A percentile compares a stretch with the other conserved stretches of the same genome.
Evolutionary conservation across 495 filamentous ascomycete genomes (phyloP).

Genomic region (Clohesyomyces aquaticus): DNA sequence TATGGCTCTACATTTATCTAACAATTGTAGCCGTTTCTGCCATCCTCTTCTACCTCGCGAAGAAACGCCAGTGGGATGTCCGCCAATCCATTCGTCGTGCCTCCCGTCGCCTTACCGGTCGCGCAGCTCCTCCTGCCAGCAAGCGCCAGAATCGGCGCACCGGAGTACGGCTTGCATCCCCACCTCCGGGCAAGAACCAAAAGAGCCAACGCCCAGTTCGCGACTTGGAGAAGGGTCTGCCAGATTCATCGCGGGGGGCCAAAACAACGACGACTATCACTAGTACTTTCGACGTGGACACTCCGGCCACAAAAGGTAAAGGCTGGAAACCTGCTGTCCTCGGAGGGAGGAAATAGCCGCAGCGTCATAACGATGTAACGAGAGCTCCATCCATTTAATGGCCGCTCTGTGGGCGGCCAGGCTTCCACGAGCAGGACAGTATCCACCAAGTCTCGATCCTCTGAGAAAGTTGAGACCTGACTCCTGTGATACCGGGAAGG

Average conservation of each 20-base stretch:
- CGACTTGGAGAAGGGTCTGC: conserved; percentile 40
- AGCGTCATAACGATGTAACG: background rate
- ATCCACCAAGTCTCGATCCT: background rate
- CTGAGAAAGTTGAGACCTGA: background rate
- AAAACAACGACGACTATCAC: conserved; percentile 39
- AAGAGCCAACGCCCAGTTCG: conserved; percentile 6
- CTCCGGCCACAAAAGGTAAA: conserved; percentile 28
- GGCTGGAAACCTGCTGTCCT: conserved; percentile 33
- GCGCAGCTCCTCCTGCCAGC: conserved; percentile 22
- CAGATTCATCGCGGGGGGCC: conserved; percentile 16
- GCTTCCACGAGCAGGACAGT: background rate
- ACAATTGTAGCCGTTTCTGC: conserved; percentile 49
- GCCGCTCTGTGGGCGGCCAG: background rate
- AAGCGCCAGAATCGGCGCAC: conserved; percentile 38
- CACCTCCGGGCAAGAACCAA: conserved; percentile 16
- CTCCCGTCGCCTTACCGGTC: conserved; percentile 51
- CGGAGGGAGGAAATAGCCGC: conserved; percentile 30
- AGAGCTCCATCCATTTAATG: background rate
- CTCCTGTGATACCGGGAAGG: background rate
- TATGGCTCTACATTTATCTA: background rate
- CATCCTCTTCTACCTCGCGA: conserved; percentile 56
- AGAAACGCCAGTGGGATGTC: conserved; percentile 58
- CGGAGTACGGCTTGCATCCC: conserved; percentile 37
- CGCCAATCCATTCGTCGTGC: conserved; percentile 53
- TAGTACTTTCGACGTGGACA: conserved; percentile 41